Evolutionary conservation across 331 rosid genomes (phyloP).

Genomic region (Quercus phellos): DNA sequence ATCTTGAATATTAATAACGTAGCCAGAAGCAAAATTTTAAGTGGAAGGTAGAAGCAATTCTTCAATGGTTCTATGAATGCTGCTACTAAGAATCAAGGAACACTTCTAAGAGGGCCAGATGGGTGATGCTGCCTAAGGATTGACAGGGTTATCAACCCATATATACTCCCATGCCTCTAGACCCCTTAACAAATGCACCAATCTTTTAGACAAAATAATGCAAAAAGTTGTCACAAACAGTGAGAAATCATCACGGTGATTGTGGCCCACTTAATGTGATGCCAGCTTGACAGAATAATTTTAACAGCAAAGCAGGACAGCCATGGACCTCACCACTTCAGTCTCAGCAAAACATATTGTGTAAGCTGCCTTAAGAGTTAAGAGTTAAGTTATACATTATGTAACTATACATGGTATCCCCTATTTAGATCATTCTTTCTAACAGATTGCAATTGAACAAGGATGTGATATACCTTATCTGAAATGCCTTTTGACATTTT

Average conservation of each 20-base stretch:
- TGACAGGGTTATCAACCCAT: neutral
- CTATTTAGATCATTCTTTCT: no score
- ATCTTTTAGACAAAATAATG: neutral
- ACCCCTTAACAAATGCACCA: neutral
- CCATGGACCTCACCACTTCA: conserved; percentile 11
- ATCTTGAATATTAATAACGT: neutral
- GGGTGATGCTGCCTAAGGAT: neutral
- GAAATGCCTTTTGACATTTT: conserved; percentile 39
- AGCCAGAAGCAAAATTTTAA: neutral
- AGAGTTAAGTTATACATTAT: no score
- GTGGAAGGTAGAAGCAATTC: neutral
- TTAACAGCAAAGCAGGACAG: conserved; percentile 20
- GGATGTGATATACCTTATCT: conserved; percentile 45
- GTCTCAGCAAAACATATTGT: neutral
- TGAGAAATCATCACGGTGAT: conserved; percentile 13
- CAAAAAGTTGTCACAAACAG: neutral
- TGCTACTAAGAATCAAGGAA: neutral
- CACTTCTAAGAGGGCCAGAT: neutral
- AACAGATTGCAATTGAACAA: neutral
- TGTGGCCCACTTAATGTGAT: conserved; percentile 27
- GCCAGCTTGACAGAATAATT: conserved; percentile 23
- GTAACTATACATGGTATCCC: no score
- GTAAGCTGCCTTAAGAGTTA: no score
- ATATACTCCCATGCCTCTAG: conserved; percentile 1
- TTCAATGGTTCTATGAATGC: conserved; percentile 1